These are phyloP conservation scores for Nemania abortiva DNA, from an alignment of 2,329 filamentous ascomycete genomes.

Conservation along the genomic window DNA sequence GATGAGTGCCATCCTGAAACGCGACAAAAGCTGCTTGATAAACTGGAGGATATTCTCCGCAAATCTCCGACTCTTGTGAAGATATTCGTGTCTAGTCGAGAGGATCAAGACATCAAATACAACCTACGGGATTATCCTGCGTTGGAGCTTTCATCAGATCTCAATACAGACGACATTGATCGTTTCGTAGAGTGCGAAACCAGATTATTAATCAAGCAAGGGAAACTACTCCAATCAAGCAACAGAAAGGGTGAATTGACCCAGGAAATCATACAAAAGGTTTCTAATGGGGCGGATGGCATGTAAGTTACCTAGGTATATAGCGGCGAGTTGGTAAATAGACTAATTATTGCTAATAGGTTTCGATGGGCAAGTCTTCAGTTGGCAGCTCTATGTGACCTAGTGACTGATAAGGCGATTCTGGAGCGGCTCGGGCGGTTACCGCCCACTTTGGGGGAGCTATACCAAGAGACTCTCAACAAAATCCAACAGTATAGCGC, in stretches of 20 bases:
- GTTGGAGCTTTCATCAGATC: constrained; percentile 17
- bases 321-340: neutral
- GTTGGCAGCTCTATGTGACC: constrained; percentile 10
- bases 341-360: constrained; percentile 12
- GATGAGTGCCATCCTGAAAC: constrained; percentile 17
- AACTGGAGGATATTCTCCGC: neutral
- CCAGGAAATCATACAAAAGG: constrained; percentile 2
- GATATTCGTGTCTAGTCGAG: constrained; percentile 24
- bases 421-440: constrained; percentile 6
- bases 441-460: neutral
- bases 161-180: constrained; percentile 12
- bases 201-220: neutral
- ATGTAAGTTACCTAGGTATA: constrained; percentile 6
- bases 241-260: neutral
- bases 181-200: constrained; percentile 13
- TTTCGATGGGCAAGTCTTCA: constrained; percentile 23
- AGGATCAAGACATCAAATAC: constrained; percentile 18
- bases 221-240: neutral
- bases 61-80: constrained; percentile 14
- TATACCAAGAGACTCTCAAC: constrained; percentile 17
- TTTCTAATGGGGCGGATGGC: neutral
- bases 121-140: constrained; percentile 2
- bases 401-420: neutral
- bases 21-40: constrained; percentile 4
- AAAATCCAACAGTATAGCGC: constrained; percentile 12